These are phyloP conservation scores for Leishmania tarentolae DNA, from an alignment of 208 protist species.

Conservation along the genomic window DNA sequence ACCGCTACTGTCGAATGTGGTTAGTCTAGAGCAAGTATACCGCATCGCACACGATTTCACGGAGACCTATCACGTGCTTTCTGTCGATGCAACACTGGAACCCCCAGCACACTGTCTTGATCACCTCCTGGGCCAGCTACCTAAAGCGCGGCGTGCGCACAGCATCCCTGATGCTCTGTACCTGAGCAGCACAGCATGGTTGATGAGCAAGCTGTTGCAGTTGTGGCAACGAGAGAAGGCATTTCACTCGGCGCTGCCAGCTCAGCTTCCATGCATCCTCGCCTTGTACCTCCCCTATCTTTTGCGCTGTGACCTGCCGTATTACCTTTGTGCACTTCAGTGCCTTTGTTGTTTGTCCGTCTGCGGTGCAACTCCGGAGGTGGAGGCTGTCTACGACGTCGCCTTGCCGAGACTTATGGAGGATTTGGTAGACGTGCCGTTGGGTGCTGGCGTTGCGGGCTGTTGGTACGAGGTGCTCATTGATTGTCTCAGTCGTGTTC, in stretches of 20 bases:
- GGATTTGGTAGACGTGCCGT: slow-evolving; percentile 22
- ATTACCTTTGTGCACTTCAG: slow-evolving; percentile 14
- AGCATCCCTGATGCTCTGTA: slow-evolving; percentile 15
- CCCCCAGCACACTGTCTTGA: slow-evolving; percentile 20
- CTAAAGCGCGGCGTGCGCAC: background rate
- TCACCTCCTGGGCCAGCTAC: slow-evolving; percentile 3
- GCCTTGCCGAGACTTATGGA: slow-evolving; percentile 19
- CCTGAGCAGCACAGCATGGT: background rate
- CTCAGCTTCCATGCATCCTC: slow-evolving; percentile 21
- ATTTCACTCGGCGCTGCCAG: slow-evolving; percentile 6
- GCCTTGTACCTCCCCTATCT: slow-evolving; percentile 29
- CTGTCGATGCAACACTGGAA: slow-evolving; percentile 10
- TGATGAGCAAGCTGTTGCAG: slow-evolving; percentile 16
- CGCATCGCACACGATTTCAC: slow-evolving; percentile 4
- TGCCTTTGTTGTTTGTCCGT: slow-evolving; percentile 8
- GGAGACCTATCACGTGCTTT: background rate
- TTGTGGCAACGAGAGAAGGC: slow-evolving; percentile 14
- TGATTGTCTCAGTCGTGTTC: slow-evolving; percentile 1
- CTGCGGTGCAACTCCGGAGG: slow-evolving; percentile 7
- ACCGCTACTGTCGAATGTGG: background rate
- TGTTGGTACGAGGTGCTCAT: slow-evolving; percentile 13
- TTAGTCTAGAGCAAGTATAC: slow-evolving; percentile 10
- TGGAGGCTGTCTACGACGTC: slow-evolving; percentile 17
- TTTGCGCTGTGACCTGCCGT: slow-evolving; percentile 24
- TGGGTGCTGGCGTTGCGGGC: background rate